These are phyloP conservation scores for Xylaria multiplex DNA, from an alignment of 2,329 filamentous ascomycete species.

Conservation along the genomic window DNA sequence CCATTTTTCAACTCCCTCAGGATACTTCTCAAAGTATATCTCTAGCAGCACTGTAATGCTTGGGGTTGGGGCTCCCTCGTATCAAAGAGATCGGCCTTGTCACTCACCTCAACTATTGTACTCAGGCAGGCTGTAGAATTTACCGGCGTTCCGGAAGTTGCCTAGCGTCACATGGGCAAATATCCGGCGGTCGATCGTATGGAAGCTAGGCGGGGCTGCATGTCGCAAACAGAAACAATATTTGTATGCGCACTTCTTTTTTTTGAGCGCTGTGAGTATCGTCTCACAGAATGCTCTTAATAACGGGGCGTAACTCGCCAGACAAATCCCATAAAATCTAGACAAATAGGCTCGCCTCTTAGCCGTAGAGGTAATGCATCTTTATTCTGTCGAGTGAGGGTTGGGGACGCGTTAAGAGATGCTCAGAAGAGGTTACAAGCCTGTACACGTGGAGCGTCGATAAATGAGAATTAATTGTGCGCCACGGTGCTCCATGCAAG, in stretches of 20 bases:
- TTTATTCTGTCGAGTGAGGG: not conserved
- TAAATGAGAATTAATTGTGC: not conserved
- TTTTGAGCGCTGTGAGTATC: slow-evolving; percentile 57
- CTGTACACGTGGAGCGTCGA: not conserved
- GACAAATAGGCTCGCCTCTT: slow-evolving; percentile 43
- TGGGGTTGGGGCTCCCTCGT: not conserved
- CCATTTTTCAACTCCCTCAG: slow-evolving; percentile 65
- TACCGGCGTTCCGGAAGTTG: slow-evolving; percentile 64
- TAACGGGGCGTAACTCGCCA: slow-evolving; percentile 45
- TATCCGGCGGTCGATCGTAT: not conserved
- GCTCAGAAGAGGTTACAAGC: not conserved
- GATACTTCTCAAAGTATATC: slow-evolving; percentile 65
- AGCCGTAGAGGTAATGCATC: slow-evolving; percentile 44
- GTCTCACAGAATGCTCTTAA: slow-evolving; percentile 57
- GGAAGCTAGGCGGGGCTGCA: not conserved
- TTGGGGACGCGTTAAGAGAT: not conserved
- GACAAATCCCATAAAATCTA: slow-evolving; percentile 47
- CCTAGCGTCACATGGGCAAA: slow-evolving; percentile 23
- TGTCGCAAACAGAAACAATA: not conserved
- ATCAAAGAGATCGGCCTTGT: not conserved
- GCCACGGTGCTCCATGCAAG: not conserved
- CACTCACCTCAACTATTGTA: slow-evolving; percentile 57
- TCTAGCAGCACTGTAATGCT: slow-evolving; percentile 56
- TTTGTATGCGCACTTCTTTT: slow-evolving; percentile 40
- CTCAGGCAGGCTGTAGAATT: slow-evolving; percentile 63